Percentiles rank a stretch among this genome's conserved stretches.
phyloP scores from a whole-genome alignment of 2,329 filamentous ascomycete species.

The Dryadomyces quercus-mongolicae region DNA sequence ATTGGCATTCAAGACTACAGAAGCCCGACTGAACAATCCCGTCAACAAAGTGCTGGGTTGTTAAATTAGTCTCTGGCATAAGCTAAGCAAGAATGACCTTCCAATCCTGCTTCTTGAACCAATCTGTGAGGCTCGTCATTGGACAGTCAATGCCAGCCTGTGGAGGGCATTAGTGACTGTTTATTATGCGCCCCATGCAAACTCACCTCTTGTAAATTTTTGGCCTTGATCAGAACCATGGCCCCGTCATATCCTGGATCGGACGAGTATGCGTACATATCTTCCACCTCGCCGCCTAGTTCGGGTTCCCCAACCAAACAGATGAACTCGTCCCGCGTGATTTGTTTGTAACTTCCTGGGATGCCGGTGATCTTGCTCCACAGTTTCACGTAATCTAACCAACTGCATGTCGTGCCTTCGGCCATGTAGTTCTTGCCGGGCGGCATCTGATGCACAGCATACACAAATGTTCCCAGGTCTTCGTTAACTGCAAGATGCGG shows the following conservation, averaged over 20 bases:
- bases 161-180: background rate
- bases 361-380: constrained; percentile 27
- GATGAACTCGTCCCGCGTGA: constrained; percentile 28
- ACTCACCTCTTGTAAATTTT: constrained; percentile 30
- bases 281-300: constrained; percentile 28
- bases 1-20: too few species aligned
- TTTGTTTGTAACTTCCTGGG: constrained; percentile 24
- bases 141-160: constrained; percentile 30
- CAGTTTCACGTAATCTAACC: constrained; percentile 29
- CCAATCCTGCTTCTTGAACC: constrained; percentile 25
- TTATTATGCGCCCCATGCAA: too few species aligned
- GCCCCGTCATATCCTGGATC: constrained; percentile 37
- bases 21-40: too few species aligned
- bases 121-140: constrained; percentile 27
- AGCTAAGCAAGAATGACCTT: background rate
- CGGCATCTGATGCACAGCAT: constrained; percentile 36
- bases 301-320: constrained; percentile 24
- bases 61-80: too few species aligned
- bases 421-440: constrained; percentile 37
- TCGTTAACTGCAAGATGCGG: constrained; percentile 34
- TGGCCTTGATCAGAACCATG: constrained; percentile 27
- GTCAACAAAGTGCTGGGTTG: too few species aligned
- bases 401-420: constrained; percentile 30
- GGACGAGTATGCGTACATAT: constrained; percentile 34
- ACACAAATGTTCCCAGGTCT: constrained; percentile 35